Conservation (phyloP, 768 basidiomycete genomes). For the Pleurotus djamor region DNA sequence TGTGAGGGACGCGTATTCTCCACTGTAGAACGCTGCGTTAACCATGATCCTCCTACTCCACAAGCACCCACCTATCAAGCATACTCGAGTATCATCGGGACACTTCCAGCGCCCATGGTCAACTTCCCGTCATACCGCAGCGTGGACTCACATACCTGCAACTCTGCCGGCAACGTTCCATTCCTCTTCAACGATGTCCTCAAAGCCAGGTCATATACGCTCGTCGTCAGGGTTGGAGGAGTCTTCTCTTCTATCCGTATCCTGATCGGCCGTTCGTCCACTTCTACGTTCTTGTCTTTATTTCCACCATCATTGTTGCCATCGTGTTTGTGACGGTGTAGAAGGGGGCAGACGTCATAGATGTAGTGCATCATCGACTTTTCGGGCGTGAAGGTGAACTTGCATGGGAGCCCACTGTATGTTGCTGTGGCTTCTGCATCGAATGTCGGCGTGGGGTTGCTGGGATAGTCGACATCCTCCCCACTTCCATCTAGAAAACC, state of each 20-base stretch:
- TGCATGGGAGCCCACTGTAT: not conserved
- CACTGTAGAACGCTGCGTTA: conserved; percentile 1
- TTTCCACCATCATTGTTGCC: not conserved
- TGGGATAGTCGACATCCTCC: too few relatives aligned
- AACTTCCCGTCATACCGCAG: not conserved
- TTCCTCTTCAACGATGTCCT: conserved; percentile 18
- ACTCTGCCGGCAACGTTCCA: conserved; percentile 23
- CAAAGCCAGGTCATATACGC: conserved; percentile 24
- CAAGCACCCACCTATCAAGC: conserved; percentile 19
- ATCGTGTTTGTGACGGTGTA: not conserved
- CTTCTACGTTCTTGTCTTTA: not conserved
- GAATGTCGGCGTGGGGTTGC: not conserved
- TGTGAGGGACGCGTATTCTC: conserved; percentile 27
- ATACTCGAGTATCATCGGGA: conserved; percentile 27
- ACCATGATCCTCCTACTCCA: not conserved
- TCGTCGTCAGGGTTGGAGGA: conserved; percentile 10
- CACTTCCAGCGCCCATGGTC: conserved; percentile 18
- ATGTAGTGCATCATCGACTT: not conserved
- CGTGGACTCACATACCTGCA: conserved; percentile 21
- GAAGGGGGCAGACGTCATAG: conserved; percentile 1
- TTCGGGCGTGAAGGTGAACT: not conserved
- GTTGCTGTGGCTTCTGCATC: not conserved
- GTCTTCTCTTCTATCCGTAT: not conserved
- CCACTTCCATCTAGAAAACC: too few relatives aligned
- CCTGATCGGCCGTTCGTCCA: not conserved